These are phyloP conservation scores for Syncephalastrum contaminatum DNA, from an alignment of 371 early-diverging fungal genomes.

Conservation along the genomic window DNA sequence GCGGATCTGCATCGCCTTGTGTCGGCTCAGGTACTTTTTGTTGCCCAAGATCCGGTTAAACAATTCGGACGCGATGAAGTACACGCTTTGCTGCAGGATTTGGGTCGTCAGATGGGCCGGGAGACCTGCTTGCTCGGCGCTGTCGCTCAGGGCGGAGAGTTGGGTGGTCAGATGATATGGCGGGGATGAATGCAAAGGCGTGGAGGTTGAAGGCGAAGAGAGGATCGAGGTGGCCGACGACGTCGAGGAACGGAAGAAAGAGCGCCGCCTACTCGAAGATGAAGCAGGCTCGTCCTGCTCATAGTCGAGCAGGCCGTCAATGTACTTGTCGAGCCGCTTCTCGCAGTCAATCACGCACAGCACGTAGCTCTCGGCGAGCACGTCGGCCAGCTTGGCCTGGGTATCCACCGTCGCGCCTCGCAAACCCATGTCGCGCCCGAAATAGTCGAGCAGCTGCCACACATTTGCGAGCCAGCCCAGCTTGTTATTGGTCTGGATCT, in stretches of 20 bases:
- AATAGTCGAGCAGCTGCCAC: slow-evolving; percentile 70
- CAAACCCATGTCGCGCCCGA: slow-evolving; percentile 79
- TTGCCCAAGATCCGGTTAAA: slow-evolving; percentile 80
- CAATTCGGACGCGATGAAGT: slow-evolving; percentile 65
- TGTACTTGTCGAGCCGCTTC: slow-evolving; percentile 53
- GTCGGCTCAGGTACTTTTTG: slow-evolving; percentile 72
- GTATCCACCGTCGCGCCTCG: slow-evolving; percentile 52
- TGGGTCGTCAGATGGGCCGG: slow-evolving; percentile 12
- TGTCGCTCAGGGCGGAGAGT: not conserved
- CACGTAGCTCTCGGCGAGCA: slow-evolving; percentile 67
- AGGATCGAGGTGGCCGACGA: slow-evolving; percentile 10
- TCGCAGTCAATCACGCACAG: slow-evolving; percentile 59
- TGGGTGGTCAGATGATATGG: not conserved
- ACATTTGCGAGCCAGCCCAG: slow-evolving; percentile 81
- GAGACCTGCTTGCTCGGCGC: not conserved
- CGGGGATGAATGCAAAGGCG: slow-evolving; percentile 6
- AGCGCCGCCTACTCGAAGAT: too few relatives aligned
- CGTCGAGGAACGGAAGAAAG: slow-evolving; percentile 1
- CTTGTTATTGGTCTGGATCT: slow-evolving; percentile 46
- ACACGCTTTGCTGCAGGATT: slow-evolving; percentile 69
- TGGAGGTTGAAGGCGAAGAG: slow-evolving; percentile 4
- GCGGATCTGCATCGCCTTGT: slow-evolving; percentile 82
- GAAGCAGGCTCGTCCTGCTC: slow-evolving; percentile 27
- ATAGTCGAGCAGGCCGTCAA: slow-evolving; percentile 75
- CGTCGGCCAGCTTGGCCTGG: slow-evolving; percentile 65